A percentile compares a stretch with the other conserved stretches of the same genome.
Conservation (phyloP, 2,329 filamentous ascomycete genomes). For the Rutstroemia sp. region DNA sequence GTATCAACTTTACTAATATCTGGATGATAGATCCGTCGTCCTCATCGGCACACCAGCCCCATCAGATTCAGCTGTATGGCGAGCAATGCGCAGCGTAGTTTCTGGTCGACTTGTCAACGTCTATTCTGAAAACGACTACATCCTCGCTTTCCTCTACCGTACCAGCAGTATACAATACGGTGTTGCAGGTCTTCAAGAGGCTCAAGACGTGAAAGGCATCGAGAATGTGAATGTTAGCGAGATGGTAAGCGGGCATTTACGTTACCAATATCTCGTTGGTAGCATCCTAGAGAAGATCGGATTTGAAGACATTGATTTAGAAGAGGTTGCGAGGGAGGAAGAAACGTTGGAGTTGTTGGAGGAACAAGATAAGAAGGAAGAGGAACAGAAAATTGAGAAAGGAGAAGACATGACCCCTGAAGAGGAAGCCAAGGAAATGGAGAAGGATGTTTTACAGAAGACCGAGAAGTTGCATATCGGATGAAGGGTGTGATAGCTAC, state of each 20-base stretch:
- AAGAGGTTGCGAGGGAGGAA: constrained; percentile 40
- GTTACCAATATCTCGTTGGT: constrained; percentile 62
- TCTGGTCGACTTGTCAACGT: constrained; percentile 80
- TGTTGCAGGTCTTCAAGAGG: constrained; percentile 72
- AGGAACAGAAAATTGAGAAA: constrained; percentile 24
- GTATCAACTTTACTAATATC: not conserved
- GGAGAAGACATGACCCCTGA: constrained; percentile 23
- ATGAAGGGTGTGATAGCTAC: not conserved
- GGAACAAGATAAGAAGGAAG: constrained; percentile 34
- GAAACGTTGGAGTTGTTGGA: constrained; percentile 36
- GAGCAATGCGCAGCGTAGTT: constrained; percentile 68
- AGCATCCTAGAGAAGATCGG: constrained; percentile 58
- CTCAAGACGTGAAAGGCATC: constrained; percentile 60
- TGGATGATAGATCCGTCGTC: constrained; percentile 47
- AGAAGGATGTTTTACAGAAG: constrained; percentile 10
- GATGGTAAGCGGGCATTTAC: constrained; percentile 59
- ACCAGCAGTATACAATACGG: constrained; percentile 76
- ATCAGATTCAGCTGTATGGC: constrained; percentile 65
- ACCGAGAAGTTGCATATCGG: constrained; percentile 9
- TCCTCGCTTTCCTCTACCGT: constrained; percentile 81
- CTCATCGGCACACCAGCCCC: constrained; percentile 77
- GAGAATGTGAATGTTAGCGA: constrained; percentile 53
- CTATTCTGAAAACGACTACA: constrained; percentile 79
- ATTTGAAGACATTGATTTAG: constrained; percentile 46
- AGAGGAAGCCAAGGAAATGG: constrained; percentile 28